These are phyloP conservation scores for Entrophospora sp. DNA, from an alignment of 192 early-diverging fungal genomes.

Conservation along the genomic window DNA sequence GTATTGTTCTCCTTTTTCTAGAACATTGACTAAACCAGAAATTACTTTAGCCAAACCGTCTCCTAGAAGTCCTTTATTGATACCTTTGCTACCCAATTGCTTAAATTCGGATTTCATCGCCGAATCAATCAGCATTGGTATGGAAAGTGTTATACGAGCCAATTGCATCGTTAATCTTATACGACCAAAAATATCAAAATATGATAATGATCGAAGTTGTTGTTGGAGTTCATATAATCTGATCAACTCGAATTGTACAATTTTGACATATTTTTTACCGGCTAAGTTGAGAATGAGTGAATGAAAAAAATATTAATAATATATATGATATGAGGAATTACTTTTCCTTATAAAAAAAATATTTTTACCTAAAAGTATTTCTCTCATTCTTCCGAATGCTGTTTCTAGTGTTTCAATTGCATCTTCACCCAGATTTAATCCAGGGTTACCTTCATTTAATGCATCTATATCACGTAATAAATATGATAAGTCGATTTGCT, in stretches of 20 bases:
- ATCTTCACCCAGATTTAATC: conserved; percentile 29
- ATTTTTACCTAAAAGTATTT: conserved; percentile 29
- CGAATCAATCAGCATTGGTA: conserved; percentile 47
- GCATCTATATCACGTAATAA: conserved; percentile 24
- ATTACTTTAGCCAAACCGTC: conserved; percentile 10
- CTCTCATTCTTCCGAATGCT: conserved; percentile 29
- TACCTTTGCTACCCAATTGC: background rate
- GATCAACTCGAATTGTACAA: conserved; percentile 48
- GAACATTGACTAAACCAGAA: background rate
- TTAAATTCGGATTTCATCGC: conserved; percentile 26
- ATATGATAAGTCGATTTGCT: no score
- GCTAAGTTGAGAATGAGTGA: conserved; percentile 24
- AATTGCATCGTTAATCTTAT: conserved; percentile 44
- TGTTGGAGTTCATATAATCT: conserved; percentile 49
- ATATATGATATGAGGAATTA: background rate
- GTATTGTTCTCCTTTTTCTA: conserved; percentile 11
- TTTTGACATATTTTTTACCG: conserved; percentile 48
- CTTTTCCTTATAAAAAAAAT: background rate
- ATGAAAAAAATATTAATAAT: background rate
- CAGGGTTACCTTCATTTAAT: conserved; percentile 32
- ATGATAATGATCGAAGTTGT: conserved; percentile 42
- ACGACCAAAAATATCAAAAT: conserved; percentile 46
- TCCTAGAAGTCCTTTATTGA: conserved; percentile 5
- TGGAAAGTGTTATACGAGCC: conserved; percentile 38
- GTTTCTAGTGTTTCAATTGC: conserved; percentile 31